Base-by-base conservation (phyloP, 768 basidiomycete genomes). In the Lentinula raphanica region DNA sequence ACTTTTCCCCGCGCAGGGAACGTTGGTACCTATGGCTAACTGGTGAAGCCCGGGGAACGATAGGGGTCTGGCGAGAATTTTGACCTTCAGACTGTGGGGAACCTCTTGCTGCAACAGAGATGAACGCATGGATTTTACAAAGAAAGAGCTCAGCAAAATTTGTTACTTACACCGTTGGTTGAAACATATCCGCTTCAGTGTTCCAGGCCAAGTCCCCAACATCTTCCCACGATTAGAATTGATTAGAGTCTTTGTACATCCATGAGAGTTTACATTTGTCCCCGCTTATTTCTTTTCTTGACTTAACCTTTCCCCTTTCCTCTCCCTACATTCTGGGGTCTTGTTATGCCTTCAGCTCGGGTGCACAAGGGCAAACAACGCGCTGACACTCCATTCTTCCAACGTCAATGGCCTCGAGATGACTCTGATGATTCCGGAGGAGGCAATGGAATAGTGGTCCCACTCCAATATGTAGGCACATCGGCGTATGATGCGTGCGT, bases 401-500 rank as follows among this genome's bases (percentile, higher is more conserved):
- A 12, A 8, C 31, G 13, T 6, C n/a, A n/a, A n/a, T 39, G 36
- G 40, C 32, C 32, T 23, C 29, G 46, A 35, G 56, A 57, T 46
- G 35, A 49, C 31, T 49, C 56, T 11, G 56, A 56, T 46, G 29
- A 83, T 19, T 36, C 63, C 49, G 84, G 83, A 0, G 82, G 78
- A 17, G 53, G 67, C 2, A 78, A 71, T 27, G 89, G 89, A 4
- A 71, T 86, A 27, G 78, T 90, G 12, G 63, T 91, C 19, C 78
- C 76, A 21, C 66, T 90, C 60, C 69, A 83, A 55, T 70, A 85
- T 68, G 73, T 83, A n/a, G 78, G 77, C 1, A 77, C 72, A 38
- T 79, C 79, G 15, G 69, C 77, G 6, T 84, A 76, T 62, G 79
- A 86, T 63, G 77, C 83, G 88, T 89, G 69, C 74, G 86, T 82